Percentiles rank a stretch among this genome's conserved stretches.
These are phyloP conservation scores for Nemania bipapillata DNA, from an alignment of 2,329 filamentous ascomycete species.

Conservation along the genomic window DNA sequence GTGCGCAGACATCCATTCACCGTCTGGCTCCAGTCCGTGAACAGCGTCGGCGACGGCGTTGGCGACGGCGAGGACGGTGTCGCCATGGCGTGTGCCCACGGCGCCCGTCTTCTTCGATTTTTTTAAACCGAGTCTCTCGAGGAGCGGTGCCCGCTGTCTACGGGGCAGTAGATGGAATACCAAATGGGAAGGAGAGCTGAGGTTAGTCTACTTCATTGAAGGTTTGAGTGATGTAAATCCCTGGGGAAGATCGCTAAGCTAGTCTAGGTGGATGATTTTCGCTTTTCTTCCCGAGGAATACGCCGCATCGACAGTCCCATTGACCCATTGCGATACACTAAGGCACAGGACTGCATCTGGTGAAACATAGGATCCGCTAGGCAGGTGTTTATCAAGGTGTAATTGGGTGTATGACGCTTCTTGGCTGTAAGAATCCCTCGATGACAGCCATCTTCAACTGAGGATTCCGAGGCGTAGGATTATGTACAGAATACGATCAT, in stretches of 20 bases:
- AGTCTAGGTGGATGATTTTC: background rate
- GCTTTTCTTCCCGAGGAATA: background rate
- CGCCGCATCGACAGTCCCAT: background rate
- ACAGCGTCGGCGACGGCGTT: slow-evolving; percentile 35
- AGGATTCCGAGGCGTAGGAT: background rate
- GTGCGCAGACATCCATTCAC: slow-evolving; percentile 37
- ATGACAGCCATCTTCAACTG: background rate
- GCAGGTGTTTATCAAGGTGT: background rate
- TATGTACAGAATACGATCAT: background rate
- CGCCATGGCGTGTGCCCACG: slow-evolving; percentile 26
- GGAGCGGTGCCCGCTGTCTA: slow-evolving; percentile 36
- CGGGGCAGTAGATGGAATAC: background rate
- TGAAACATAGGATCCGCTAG: background rate
- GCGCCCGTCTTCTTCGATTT: slow-evolving; percentile 1
- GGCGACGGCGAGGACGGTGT: slow-evolving; percentile 20
- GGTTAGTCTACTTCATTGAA: background rate
- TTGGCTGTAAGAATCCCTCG: background rate
- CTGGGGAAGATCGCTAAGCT: background rate
- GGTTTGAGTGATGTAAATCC: background rate
- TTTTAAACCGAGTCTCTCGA: background rate
- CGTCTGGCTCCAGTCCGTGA: slow-evolving; percentile 28
- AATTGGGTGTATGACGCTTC: background rate
- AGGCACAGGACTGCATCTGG: background rate
- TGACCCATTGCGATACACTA: background rate
- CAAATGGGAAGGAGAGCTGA: background rate